Base-by-base conservation (phyloP, 345 rosid genomes). In the Eucalyptus microcorys region DNA sequence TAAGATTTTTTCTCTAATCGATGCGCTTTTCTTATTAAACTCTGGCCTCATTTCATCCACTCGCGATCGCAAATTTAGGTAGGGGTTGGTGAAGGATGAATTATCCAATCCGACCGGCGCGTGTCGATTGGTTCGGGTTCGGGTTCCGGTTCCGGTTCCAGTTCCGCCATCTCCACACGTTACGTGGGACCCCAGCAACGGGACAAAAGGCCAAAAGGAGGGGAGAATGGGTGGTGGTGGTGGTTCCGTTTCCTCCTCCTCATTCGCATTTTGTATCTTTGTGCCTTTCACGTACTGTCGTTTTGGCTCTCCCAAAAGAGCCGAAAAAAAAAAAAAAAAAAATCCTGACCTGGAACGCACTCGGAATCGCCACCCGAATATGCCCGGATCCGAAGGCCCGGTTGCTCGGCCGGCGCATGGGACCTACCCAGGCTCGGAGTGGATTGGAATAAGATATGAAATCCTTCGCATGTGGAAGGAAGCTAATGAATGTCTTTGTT, bases 111-210 rank as follows among this genome's bases (percentile, higher is more conserved):
- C 14, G 1, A 55, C 1, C 1, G 30, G 61, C 6, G 1, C 30
- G 2, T 55, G 30, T 24, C 61, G 6, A 55, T 3, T 24, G 13
- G 27, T 4, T 55, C 30, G 0, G 61, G 3, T 24, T 24, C 27
- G 0, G 55, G 2, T 7, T 50, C 9, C 0, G 10, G 4, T 19
- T 52, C 24, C 4, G 4, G 21, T 49, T 49, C 7, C 0, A 17
- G 2, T 53, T 53, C 59, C 27, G 30, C 3, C 61, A 24, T 55
- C 5, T 55, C 61, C 61, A 10, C 10, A 55, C 30, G 1, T 10
- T 55, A 55, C 6, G 6, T 55, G 14, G 14, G 61, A 55, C 61
- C 30, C 30, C 3, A 52, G 42, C 80, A 2, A 17, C 4, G 13
- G 24, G 43, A 19, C 81, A 71, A 34, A 34, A 71, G 21, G 43